phyloP scores from a whole-genome alignment of 1,284 basidiomycete species.

The Cryptococcus hybrid region DNA sequence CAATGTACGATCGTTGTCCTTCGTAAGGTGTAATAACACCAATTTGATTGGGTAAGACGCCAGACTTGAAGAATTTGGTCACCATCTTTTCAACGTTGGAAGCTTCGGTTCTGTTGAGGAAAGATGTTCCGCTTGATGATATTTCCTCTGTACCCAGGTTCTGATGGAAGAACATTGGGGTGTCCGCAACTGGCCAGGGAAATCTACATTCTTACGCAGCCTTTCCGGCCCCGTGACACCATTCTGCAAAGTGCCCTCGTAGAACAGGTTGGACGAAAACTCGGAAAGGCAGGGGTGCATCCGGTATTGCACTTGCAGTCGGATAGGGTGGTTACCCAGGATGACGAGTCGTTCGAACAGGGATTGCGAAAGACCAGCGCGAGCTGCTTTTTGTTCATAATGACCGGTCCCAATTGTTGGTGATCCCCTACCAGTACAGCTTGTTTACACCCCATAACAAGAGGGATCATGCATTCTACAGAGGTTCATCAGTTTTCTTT shows the following conservation, averaged over 20 bases:
- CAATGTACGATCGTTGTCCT: conserved; percentile 97
- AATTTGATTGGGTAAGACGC: conserved; percentile 91
- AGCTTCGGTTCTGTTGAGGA: conserved; percentile 97
- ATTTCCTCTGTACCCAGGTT: conserved; percentile 99
- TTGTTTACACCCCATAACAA: conserved; percentile 97
- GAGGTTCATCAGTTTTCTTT: background rate
- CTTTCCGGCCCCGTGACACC: conserved; percentile 98
- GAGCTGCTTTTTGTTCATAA: conserved; percentile 99
- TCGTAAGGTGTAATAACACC: conserved; percentile 99
- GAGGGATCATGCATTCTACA: conserved; percentile 96
- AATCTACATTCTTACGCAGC: conserved; percentile 94
- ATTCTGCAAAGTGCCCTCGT: conserved; percentile 98
- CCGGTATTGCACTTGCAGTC: conserved; percentile 98
- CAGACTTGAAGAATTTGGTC: conserved; percentile 99
- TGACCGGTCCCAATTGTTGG: conserved; percentile 96
- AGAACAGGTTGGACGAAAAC: conserved; percentile 99
- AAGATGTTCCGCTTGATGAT: conserved; percentile 96
- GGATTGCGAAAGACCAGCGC: conserved; percentile 94
- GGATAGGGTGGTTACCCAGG: conserved; percentile 93
- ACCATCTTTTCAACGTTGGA: conserved; percentile 99
- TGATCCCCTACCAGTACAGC: conserved; percentile 98
- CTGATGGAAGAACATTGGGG: conserved; percentile 99
- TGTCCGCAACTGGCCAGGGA: conserved; percentile 97
- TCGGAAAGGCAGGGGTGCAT: conserved; percentile 99
- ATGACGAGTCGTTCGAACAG: conserved; percentile 97